These are phyloP conservation scores for Suhomyces pyralidae DNA, from an alignment of 805 yeast species.

Conservation along the genomic window DNA sequence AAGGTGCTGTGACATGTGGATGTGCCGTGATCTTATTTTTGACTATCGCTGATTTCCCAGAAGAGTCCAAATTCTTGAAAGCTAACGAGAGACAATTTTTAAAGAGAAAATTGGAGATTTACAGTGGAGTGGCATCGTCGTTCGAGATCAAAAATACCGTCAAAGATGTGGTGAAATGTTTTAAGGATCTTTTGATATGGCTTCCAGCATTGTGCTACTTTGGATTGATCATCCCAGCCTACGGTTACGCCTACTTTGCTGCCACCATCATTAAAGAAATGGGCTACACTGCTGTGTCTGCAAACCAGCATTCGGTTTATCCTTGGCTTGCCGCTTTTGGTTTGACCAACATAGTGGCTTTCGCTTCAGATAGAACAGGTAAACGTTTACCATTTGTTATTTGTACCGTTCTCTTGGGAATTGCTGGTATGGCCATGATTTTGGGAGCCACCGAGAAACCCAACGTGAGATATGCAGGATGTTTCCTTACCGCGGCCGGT, in stretches of 20 bases:
- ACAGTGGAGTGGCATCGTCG: slow-evolving; percentile 44
- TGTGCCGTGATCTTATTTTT: slow-evolving; percentile 41
- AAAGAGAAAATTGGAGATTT: slow-evolving; percentile 57
- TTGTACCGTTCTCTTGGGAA: slow-evolving; percentile 35
- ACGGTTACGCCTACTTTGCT: slow-evolving; percentile 73
- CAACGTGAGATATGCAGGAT: slow-evolving; percentile 53
- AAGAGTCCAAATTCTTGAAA: slow-evolving; percentile 52
- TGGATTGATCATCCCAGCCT: slow-evolving; percentile 66
- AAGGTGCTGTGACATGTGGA: slow-evolving; percentile 40
- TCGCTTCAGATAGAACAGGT: slow-evolving; percentile 45
- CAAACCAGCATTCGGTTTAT: slow-evolving; percentile 79
- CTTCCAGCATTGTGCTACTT: slow-evolving; percentile 60
- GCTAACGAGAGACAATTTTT: slow-evolving; percentile 53
- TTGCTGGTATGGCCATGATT: slow-evolving; percentile 56
- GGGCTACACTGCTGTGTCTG: slow-evolving; percentile 66
- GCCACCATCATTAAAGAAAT: slow-evolving; percentile 60
- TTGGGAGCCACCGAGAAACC: slow-evolving; percentile 43
- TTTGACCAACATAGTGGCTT: slow-evolving; percentile 58
- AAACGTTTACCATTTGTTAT: slow-evolving; percentile 47
- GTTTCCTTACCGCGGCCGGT: slow-evolving; percentile 59
- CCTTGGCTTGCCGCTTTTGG: slow-evolving; percentile 83
- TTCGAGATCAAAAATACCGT: slow-evolving; percentile 46
- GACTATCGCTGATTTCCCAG: slow-evolving; percentile 69
- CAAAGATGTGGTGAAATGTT: slow-evolving; percentile 44
- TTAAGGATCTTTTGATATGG: slow-evolving; percentile 61